These are phyloP conservation scores for Sporothrix pallida DNA, from an alignment of 2,329 filamentous ascomycete species.

Conservation along the genomic window DNA sequence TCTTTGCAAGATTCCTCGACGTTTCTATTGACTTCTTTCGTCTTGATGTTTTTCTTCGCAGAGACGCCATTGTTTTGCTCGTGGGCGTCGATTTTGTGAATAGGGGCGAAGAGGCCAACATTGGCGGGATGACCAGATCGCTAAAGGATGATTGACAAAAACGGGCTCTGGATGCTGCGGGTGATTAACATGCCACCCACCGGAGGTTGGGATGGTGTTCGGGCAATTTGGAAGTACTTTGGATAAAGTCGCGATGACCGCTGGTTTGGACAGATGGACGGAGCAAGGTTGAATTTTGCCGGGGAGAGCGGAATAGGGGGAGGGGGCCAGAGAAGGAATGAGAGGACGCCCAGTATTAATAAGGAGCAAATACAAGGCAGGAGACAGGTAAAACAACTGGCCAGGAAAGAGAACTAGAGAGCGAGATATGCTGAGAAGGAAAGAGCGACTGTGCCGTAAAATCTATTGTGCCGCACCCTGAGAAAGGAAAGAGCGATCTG, in stretches of 20 bases:
- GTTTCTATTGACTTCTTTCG: not conserved
- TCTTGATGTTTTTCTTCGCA: not conserved
- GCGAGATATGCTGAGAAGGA: not conserved
- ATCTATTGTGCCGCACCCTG: not conserved
- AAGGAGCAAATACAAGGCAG: not conserved
- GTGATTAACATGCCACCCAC: not conserved
- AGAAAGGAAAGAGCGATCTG: constrained; percentile 1
- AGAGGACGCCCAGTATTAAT: not conserved
- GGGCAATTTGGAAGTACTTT: constrained; percentile 19
- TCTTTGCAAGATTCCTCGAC: not conserved
- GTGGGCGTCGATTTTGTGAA: not conserved
- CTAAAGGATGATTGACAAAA: not conserved
- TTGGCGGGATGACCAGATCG: not conserved
- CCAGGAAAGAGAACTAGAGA: not conserved
- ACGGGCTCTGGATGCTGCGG: not conserved
- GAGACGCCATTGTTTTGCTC: not conserved
- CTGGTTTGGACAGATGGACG: not conserved
- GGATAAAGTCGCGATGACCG: constrained; percentile 23
- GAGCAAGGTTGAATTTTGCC: constrained; percentile 13
- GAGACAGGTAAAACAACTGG: not conserved
- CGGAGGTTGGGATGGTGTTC: not conserved
- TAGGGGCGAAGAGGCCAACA: not conserved
- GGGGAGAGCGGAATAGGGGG: not conserved
- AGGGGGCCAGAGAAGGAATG: not conserved
- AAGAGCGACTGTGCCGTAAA: not conserved